These are phyloP conservation scores for Eutrema salsugineum DNA, from an alignment of 441 rosid genomes.

Conservation along the genomic window DNA sequence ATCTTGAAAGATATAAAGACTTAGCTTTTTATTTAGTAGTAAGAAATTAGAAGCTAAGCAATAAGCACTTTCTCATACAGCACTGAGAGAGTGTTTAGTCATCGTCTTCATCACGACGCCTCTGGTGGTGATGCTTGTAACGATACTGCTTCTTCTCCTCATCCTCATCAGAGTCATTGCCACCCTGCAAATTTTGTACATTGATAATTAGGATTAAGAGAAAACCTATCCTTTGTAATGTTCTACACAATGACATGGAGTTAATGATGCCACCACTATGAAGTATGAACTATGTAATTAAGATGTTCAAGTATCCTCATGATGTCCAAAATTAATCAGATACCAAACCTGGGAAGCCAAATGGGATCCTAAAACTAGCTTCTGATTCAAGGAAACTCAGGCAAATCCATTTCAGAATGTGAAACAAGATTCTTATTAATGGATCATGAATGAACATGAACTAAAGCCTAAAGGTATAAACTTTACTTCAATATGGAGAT, in stretches of 20 bases:
- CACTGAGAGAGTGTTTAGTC: constrained; percentile 2
- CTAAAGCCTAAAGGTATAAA: constrained; percentile 3
- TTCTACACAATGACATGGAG: background rate
- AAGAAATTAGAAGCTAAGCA: constrained; percentile 15
- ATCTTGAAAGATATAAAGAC: background rate
- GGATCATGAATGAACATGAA: background rate
- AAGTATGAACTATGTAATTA: background rate
- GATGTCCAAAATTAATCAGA: background rate
- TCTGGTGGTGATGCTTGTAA: constrained; percentile 53
- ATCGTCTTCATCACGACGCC: constrained; percentile 55
- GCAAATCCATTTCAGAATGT: background rate
- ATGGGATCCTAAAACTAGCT: too few relatives aligned
- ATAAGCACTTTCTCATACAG: background rate
- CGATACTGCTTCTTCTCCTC: constrained; percentile 48
- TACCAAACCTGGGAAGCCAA: background rate
- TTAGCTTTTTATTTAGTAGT: constrained; percentile 30
- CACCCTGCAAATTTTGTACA: constrained; percentile 45
- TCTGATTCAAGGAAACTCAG: background rate
- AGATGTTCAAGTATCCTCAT: background rate
- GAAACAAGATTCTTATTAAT: background rate
- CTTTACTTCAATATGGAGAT: background rate
- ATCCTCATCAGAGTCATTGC: constrained; percentile 54
- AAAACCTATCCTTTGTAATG: background rate
- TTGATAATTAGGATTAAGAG: background rate
- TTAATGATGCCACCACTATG: background rate